Conservation (phyloP, 2,329 filamentous ascomycete genomes). For the Didymella lethalis region DNA sequence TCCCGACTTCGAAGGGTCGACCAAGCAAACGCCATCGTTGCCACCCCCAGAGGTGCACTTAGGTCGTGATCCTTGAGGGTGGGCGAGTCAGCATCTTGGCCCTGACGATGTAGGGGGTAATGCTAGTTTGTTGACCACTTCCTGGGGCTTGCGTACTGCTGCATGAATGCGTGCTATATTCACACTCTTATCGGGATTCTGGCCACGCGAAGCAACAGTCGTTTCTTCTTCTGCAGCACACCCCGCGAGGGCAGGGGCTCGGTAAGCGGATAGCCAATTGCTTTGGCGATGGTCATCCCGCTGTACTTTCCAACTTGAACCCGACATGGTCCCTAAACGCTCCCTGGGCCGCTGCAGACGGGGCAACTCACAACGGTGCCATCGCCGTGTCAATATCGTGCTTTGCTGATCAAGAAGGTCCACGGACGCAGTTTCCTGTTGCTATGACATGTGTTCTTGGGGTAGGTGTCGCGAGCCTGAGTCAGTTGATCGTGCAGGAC, state of each 20-base stretch:
- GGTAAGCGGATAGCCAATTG: not conserved
- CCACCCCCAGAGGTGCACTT: constrained; percentile 3
- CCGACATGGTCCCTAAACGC: not conserved
- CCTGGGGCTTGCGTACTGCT: not conserved
- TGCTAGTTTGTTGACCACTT: not conserved
- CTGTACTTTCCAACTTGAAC: not conserved
- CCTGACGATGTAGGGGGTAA: not conserved
- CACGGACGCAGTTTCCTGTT: constrained; percentile 2
- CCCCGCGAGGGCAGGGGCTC: not conserved
- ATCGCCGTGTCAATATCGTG: not conserved
- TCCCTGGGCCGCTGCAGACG: not conserved
- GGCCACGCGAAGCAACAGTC: not conserved
- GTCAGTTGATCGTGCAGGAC: constrained; percentile 1
- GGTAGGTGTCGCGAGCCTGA: constrained; percentile 19
- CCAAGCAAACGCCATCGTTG: not conserved
- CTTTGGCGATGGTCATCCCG: not conserved
- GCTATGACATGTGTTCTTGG: not conserved
- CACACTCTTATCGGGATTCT: not conserved
- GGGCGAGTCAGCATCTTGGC: not conserved
- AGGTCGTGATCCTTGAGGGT: not conserved
- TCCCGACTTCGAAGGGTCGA: constrained; percentile 5
- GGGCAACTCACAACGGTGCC: not conserved
- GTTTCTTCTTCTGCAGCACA: not conserved
- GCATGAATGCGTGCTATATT: not conserved
- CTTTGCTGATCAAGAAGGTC: not conserved